A percentile compares a stretch with the other conserved stretches of the same genome.
Evolutionary conservation across 768 basidiomycete genomes (phyloP).

Genomic region (Lactarius trivialis): DNA sequence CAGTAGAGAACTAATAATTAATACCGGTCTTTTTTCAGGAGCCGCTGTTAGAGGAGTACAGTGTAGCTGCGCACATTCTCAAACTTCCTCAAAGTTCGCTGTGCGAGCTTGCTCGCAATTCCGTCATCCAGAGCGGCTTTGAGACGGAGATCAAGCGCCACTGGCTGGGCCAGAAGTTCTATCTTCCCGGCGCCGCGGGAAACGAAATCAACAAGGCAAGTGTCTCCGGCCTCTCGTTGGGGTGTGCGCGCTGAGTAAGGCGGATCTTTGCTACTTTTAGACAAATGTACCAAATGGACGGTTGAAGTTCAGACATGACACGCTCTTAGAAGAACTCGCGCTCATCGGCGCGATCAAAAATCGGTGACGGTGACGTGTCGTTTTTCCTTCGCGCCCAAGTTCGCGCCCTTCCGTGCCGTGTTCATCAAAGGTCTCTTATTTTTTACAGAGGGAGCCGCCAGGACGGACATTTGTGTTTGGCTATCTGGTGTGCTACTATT

Average conservation of each 20-base stretch:
- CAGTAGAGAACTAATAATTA: background rate
- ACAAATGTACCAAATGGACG: constrained; percentile 97
- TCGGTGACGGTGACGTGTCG: background rate
- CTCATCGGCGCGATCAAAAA: constrained; percentile 40
- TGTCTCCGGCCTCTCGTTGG: background rate
- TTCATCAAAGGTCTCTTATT: background rate
- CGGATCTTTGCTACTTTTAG: constrained; percentile 33
- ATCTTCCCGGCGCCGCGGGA: constrained; percentile 84
- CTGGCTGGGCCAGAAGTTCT: constrained; percentile 93
- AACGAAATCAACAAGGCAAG: constrained; percentile 92
- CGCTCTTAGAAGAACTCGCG: constrained; percentile 77
- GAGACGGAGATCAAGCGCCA: constrained; percentile 98
- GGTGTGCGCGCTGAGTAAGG: background rate
- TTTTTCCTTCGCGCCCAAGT: background rate
- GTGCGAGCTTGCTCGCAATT: constrained; percentile 97
- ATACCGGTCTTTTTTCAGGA: constrained; percentile 44
- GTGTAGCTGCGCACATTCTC: constrained; percentile 96
- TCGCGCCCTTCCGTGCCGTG: background rate
- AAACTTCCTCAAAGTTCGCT: constrained; percentile 91
- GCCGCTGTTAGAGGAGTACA: constrained; percentile 93
- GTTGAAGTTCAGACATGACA: constrained; percentile 85
- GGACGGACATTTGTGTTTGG: no score
- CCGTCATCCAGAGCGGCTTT: constrained; percentile 93
- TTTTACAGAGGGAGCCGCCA: background rate
- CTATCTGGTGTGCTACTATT: constrained; percentile 15